A percentile compares a stretch with the other conserved stretches of the same genome.
Conservation (phyloP, 768 basidiomycete species). For the Lentinus tigrinus region DNA sequence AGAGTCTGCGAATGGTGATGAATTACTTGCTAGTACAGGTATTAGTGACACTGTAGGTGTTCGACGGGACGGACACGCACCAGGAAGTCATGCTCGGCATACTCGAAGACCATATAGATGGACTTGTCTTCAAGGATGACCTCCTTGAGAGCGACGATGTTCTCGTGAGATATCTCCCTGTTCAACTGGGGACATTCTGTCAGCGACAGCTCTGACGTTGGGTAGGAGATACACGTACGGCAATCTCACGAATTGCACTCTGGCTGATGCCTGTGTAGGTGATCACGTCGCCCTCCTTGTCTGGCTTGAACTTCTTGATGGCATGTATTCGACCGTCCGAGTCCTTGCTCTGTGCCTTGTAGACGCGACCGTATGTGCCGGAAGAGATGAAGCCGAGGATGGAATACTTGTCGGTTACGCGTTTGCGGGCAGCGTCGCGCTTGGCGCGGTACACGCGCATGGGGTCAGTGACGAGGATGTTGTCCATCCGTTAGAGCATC, state of each 20-base stretch:
- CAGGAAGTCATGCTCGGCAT: slow-evolving; percentile 97
- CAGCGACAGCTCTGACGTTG: slow-evolving; percentile 14
- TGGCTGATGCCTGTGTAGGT: slow-evolving; percentile 98
- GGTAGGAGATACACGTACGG: slow-evolving; percentile 50
- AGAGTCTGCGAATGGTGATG: slow-evolving; percentile 95
- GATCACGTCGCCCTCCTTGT: slow-evolving; percentile 95
- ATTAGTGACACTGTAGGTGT: background rate
- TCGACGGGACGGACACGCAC: slow-evolving; percentile 41
- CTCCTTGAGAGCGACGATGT: slow-evolving; percentile 87
- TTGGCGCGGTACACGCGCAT: slow-evolving; percentile 85
- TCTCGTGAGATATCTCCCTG: slow-evolving; percentile 86
- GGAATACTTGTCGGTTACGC: slow-evolving; percentile 79
- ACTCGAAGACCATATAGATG: slow-evolving; percentile 99
- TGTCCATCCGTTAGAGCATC: slow-evolving; percentile 35
- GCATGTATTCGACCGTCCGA: slow-evolving; percentile 76
- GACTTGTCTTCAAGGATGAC: slow-evolving; percentile 98
- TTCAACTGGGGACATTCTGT: slow-evolving; percentile 56
- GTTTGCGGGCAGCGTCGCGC: slow-evolving; percentile 64
- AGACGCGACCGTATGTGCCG: slow-evolving; percentile 97
- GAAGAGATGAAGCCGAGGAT: slow-evolving; percentile 98
- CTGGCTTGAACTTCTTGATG: slow-evolving; percentile 99
- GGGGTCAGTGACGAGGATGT: slow-evolving; percentile 55
- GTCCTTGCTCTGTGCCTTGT: slow-evolving; percentile 86
- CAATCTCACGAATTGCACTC: slow-evolving; percentile 95
- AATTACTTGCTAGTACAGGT: slow-evolving; percentile 83